Percentiles rank a stretch among this genome's conserved stretches.
These are phyloP conservation scores for Colletotrichum trifolii DNA, from an alignment of 2,329 filamentous ascomycete genomes.

Conservation along the genomic window DNA sequence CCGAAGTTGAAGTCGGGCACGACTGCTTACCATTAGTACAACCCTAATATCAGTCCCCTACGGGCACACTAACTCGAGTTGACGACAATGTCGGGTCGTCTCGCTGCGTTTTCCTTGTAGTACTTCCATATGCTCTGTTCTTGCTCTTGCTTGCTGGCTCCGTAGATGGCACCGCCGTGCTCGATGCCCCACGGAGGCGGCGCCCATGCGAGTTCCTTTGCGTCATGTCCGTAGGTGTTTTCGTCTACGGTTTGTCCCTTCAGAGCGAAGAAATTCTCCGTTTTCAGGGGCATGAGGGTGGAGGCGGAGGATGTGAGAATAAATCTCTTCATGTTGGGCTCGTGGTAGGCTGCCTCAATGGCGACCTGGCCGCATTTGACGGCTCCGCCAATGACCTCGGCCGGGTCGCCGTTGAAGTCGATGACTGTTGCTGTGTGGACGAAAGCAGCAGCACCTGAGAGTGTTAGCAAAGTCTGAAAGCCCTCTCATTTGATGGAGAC, in stretches of 20 bases:
- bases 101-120: conserved; percentile 44
- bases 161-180: conserved; percentile 45
- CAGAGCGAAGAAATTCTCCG: conserved; percentile 37
- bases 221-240: conserved; percentile 7
- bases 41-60: neutral
- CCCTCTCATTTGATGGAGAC: neutral
- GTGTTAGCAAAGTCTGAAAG: neutral
- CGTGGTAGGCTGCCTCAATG: conserved; percentile 39
- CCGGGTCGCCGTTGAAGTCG: conserved; percentile 48
- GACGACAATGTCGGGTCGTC: conserved; percentile 22
- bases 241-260: conserved; percentile 36
- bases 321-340: conserved; percentile 23
- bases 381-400: conserved; percentile 49
- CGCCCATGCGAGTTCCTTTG: conserved; percentile 18
- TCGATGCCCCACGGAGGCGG: conserved; percentile 33
- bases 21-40: conserved; percentile 30
- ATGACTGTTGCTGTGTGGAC: conserved; percentile 52
- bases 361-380: conserved; percentile 44
- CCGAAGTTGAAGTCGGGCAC: conserved; percentile 46
- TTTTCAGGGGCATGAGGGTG: conserved; percentile 19
- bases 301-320: conserved; percentile 23
- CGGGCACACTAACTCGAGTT: conserved; percentile 18
- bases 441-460: conserved; percentile 41
- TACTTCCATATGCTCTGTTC: conserved; percentile 54
- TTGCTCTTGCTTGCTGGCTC: conserved; percentile 50